Percentiles rank a stretch among this genome's conserved stretches.
These are phyloP conservation scores for Aspergillus aculeatus DNA, from an alignment of 2,329 filamentous ascomycete genomes.

Conservation along the genomic window DNA sequence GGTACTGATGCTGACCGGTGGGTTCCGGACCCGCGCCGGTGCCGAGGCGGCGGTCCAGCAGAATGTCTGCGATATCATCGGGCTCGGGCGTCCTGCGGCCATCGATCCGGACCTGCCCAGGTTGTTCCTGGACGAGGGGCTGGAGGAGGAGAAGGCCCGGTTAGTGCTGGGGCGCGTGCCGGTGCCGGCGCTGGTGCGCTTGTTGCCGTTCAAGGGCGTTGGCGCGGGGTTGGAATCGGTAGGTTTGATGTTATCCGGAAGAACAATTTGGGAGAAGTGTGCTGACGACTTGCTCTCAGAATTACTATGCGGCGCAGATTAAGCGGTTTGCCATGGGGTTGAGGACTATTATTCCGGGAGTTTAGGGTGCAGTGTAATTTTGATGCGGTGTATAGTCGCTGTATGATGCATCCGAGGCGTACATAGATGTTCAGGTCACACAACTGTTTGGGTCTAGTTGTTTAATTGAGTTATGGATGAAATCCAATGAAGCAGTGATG, in stretches of 20 bases:
- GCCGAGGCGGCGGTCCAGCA: conserved; percentile 51
- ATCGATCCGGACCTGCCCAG: conserved; percentile 45
- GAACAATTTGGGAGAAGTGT: not conserved
- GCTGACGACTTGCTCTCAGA: conserved; percentile 8
- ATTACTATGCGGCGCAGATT: conserved; percentile 31
- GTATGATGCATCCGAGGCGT: not conserved
- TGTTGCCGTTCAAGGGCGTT: conserved; percentile 25
- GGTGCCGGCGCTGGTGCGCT: conserved; percentile 23
- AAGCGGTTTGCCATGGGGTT: conserved; percentile 26
- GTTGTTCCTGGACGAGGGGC: conserved; percentile 29
- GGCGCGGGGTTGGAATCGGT: conserved; percentile 34
- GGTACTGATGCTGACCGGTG: conserved; percentile 60
- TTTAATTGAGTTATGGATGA: too few species aligned
- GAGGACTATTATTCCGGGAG: conserved; percentile 17
- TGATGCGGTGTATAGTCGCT: not conserved
- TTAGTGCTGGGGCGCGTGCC: conserved; percentile 26
- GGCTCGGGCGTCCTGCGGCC: conserved; percentile 49
- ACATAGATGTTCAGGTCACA: not conserved
- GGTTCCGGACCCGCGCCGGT: conserved; percentile 56
- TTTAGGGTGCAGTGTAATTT: not conserved
- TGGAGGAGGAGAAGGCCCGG: conserved; percentile 25
- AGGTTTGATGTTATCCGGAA: conserved; percentile 14
- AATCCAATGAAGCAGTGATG: too few species aligned
- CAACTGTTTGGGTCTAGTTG: too few species aligned
- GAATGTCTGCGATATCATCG: conserved; percentile 52